Evolutionary conservation across 441 rosid genomes (phyloP).

Genomic region (Rhodomyrtus psidioides): DNA sequence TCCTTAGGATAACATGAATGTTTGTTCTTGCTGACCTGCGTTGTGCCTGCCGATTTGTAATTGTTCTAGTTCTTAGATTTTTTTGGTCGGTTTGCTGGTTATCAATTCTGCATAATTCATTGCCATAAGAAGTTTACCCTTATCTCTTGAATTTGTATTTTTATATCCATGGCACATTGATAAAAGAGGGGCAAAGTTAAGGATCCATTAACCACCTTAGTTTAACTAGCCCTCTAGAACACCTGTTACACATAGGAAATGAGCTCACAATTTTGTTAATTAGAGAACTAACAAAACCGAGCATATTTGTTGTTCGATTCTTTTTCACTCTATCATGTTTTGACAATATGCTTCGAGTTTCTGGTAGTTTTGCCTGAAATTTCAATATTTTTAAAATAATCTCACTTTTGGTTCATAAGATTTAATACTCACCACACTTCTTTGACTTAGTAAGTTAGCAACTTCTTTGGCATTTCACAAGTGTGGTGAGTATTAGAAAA

Average conservation of each 20-base stretch:
- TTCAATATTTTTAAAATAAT: no score
- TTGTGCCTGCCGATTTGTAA: background rate
- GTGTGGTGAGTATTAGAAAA: no score
- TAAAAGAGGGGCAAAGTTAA: background rate
- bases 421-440: no score
- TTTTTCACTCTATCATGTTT: background rate
- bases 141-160: background rate
- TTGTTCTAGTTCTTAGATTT: background rate
- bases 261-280: background rate
- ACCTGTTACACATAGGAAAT: no score
- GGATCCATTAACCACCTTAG: background rate
- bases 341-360: background rate
- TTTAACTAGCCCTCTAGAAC: background rate
- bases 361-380: no score
- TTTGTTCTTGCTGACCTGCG: background rate
- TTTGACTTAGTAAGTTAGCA: background rate
- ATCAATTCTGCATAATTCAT: no score
- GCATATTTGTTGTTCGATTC: no score
- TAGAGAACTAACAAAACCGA: background rate
- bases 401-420: no score
- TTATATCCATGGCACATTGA: background rate
- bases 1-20: background rate
- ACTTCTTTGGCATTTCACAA: background rate
- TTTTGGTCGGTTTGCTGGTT: background rate
- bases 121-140: no score